phyloP scores from a whole-genome alignment of 75 land plant genomes.

The Selaginella moellendorffii region DNA sequence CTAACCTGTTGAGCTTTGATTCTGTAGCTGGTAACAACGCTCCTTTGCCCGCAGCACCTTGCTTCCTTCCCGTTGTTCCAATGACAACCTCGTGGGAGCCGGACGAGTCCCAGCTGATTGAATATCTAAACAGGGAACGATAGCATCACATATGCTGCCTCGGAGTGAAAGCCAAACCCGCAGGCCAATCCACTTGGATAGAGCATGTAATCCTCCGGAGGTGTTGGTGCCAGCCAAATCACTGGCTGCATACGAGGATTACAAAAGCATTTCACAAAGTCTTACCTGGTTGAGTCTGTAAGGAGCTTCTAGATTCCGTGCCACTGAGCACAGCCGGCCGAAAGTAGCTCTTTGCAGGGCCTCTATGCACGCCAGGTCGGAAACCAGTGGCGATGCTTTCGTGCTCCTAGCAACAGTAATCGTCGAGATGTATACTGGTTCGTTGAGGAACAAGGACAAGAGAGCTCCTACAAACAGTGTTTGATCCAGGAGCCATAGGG shows the following conservation, averaged over 20 bases:
- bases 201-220: constrained; percentile 53
- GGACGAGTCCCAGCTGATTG: constrained; percentile 75
- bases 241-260: constrained; percentile 57
- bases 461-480: constrained; percentile 47
- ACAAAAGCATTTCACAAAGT: no score
- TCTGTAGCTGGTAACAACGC: constrained; percentile 61
- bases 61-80: constrained; percentile 92
- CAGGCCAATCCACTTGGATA: constrained; percentile 39
- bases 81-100: constrained; percentile 83
- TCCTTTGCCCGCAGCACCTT: constrained; percentile 88
- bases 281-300: no score
- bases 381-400: constrained; percentile 1
- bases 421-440: constrained; percentile 64
- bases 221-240: constrained; percentile 41
- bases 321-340: constrained; percentile 30
- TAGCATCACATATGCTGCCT: background rate
- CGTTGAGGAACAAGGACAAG: constrained; percentile 45
- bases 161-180: constrained; percentile 52
- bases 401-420: constrained; percentile 39
- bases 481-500: no score
- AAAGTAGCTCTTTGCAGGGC: constrained; percentile 30
- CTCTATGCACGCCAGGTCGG: background rate
- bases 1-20: constrained; percentile 82
- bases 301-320: background rate
- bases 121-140: constrained; percentile 39